Evolutionary conservation across 2,329 filamentous ascomycete genomes (phyloP).

Genomic region (Diplodia intermedia): DNA sequence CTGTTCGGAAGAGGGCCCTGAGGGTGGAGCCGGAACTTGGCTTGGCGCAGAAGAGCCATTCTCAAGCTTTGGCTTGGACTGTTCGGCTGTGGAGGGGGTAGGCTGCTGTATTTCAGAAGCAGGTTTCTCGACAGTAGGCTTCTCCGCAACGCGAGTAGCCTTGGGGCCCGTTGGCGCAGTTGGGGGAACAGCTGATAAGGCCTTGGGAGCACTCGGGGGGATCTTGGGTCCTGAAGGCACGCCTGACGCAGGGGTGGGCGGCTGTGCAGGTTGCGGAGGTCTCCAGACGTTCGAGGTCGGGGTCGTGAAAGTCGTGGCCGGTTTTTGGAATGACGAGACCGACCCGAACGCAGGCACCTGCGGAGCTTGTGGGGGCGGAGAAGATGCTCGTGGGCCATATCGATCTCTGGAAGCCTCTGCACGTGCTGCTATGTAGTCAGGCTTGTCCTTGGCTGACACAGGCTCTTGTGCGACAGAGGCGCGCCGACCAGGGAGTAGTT

Average conservation of each 20-base stretch:
- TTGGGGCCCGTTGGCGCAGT: constrained; percentile 37
- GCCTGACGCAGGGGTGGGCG: constrained; percentile 42
- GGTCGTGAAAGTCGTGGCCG: constrained; percentile 29
- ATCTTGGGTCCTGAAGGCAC: constrained; percentile 41
- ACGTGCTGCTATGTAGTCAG: constrained; percentile 54
- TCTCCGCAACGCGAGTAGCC: constrained; percentile 45
- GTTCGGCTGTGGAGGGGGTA: constrained; percentile 38
- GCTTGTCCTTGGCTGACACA: constrained; percentile 46
- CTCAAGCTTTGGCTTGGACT: constrained; percentile 27
- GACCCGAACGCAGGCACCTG: constrained; percentile 64
- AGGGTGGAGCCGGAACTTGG: constrained; percentile 31
- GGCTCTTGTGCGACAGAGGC: constrained; percentile 47
- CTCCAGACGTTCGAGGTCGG: constrained; percentile 51
- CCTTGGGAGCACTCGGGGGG: constrained; percentile 48
- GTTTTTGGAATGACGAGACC: constrained; percentile 36
- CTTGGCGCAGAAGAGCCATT: not conserved
- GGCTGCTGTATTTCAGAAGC: constrained; percentile 28
- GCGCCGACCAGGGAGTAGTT: constrained; percentile 40
- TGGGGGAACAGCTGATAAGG: constrained; percentile 36
- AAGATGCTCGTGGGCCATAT: constrained; percentile 55
- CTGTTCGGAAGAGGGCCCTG: constrained; percentile 29
- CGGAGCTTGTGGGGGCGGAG: constrained; percentile 61
- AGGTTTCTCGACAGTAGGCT: constrained; percentile 37
- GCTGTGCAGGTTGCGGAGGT: constrained; percentile 48
- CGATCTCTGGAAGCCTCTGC: constrained; percentile 55